A percentile compares a stretch with the other conserved stretches of the same genome.
Conservation (phyloP, 495 filamentous ascomycete genomes). For the Podospora didyma region DNA sequence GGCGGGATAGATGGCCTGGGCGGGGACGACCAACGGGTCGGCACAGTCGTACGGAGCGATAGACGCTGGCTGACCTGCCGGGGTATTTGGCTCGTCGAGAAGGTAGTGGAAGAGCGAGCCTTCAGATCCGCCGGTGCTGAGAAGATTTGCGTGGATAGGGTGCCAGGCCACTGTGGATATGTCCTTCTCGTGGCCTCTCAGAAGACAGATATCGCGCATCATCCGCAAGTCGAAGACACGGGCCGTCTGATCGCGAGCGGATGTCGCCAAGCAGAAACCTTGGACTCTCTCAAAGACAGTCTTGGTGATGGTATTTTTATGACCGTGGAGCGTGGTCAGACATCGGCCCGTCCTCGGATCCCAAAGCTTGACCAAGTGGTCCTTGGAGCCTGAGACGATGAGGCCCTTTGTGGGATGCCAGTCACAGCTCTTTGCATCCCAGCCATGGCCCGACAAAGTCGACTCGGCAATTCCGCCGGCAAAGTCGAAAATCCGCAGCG, state of each 20-base stretch:
- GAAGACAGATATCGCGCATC: slow-evolving; percentile 94
- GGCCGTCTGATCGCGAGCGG: slow-evolving; percentile 85
- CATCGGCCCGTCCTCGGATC: slow-evolving; percentile 87
- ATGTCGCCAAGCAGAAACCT: slow-evolving; percentile 81
- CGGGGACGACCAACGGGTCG: slow-evolving; percentile 70
- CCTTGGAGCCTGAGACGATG: slow-evolving; percentile 93
- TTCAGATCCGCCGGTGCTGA: slow-evolving; percentile 88
- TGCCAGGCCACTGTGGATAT: slow-evolving; percentile 92
- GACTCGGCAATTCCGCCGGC: slow-evolving; percentile 78
- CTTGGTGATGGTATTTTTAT: slow-evolving; percentile 93
- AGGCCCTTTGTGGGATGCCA: slow-evolving; percentile 97
- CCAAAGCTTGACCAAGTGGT: slow-evolving; percentile 96
- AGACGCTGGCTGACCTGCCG: slow-evolving; percentile 59
- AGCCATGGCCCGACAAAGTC: slow-evolving; percentile 81
- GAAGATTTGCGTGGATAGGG: slow-evolving; percentile 78
- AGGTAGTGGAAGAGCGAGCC: slow-evolving; percentile 89
- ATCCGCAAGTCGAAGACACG: slow-evolving; percentile 92
- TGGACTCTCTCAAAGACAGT: slow-evolving; percentile 80
- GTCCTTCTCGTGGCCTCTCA: slow-evolving; percentile 92
- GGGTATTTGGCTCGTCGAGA: slow-evolving; percentile 84
- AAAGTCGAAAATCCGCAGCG: slow-evolving; percentile 94
- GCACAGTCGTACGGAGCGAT: slow-evolving; percentile 78
- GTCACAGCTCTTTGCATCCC: slow-evolving; percentile 94
- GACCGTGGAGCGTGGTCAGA: slow-evolving; percentile 90
- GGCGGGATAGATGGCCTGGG: slow-evolving; percentile 84